Conservation (phyloP, 2,329 filamentous ascomycete genomes). For the Botrytis elliptica region DNA sequence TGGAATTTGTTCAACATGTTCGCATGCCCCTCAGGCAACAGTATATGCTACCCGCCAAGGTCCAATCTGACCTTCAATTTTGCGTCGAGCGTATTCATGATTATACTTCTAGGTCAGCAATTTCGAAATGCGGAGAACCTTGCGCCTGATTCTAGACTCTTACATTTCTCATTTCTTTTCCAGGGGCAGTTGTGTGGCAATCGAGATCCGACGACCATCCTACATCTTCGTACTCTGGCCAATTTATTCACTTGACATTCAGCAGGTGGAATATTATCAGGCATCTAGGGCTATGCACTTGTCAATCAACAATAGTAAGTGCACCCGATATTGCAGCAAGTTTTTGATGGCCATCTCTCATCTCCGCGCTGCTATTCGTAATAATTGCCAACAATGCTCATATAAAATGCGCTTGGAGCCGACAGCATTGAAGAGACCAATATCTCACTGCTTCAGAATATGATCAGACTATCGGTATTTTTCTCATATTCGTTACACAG, state of each 20-base stretch:
- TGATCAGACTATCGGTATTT: accelerated
- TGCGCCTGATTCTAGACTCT: background rate
- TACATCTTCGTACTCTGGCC: background rate
- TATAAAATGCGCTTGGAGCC: accelerated
- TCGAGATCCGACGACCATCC: background rate
- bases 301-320: background rate
- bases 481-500: background rate
- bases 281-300: no score
- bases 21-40: background rate
- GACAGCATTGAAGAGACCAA: background rate
- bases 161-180: background rate
- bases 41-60: background rate
- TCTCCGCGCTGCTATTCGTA: background rate
- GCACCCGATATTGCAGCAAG: no score
- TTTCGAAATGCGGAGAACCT: no score
- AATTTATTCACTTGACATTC: background rate
- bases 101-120: background rate
- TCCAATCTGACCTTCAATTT: background rate
- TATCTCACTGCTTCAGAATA: background rate
- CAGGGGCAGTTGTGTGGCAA: background rate
- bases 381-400: background rate
- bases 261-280: background rate
- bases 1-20: background rate
- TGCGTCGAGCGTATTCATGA: background rate
- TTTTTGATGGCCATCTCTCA: no score